phyloP scores from a whole-genome alignment of 768 basidiomycete genomes.

The Auriculariales sp. region DNA sequence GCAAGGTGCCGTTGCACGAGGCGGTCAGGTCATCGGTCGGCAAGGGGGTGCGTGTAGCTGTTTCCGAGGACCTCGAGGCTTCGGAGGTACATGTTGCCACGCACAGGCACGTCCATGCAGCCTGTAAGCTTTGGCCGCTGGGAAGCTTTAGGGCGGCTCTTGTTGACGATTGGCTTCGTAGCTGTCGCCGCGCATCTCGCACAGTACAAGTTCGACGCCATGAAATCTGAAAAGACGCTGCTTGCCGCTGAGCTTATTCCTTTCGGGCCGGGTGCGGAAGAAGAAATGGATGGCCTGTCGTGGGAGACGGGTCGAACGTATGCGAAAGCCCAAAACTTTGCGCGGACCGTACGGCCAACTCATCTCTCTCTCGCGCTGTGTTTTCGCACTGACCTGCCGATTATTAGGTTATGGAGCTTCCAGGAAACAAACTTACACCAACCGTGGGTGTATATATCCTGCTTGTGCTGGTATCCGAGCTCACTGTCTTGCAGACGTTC shows the following conservation, averaged over 20 bases:
- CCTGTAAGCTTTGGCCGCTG: conserved; percentile 58
- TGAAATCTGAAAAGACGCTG: conserved; percentile 29
- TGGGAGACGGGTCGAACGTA: conserved; percentile 63
- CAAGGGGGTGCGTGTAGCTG: not conserved
- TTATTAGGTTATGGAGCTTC: conserved; percentile 62
- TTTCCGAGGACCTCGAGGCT: not conserved
- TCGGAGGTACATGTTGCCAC: conserved; percentile 28
- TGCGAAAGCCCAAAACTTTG: conserved; percentile 65
- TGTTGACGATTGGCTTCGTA: conserved; percentile 12
- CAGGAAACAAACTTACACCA: conserved; percentile 77
- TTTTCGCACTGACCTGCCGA: too few relatives aligned
- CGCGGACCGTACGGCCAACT: conserved; percentile 43
- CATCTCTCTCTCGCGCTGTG: not conserved
- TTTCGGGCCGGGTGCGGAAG: conserved; percentile 34
- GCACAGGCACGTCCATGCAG: conserved; percentile 46
- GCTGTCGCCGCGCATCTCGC: conserved; percentile 72
- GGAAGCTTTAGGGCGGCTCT: conserved; percentile 24
- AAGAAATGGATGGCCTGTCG: conserved; percentile 31
- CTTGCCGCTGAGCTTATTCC: conserved; percentile 31
- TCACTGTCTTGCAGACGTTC: conserved; percentile 33
- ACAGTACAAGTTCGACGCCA: conserved; percentile 51
- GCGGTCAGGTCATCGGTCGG: not conserved
- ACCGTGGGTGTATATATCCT: conserved; percentile 35
- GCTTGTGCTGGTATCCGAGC: not conserved
- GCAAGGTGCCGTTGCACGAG: not conserved